Conservation (phyloP, 495 filamentous ascomycete species). For the Daldinia caldariorum region DNA sequence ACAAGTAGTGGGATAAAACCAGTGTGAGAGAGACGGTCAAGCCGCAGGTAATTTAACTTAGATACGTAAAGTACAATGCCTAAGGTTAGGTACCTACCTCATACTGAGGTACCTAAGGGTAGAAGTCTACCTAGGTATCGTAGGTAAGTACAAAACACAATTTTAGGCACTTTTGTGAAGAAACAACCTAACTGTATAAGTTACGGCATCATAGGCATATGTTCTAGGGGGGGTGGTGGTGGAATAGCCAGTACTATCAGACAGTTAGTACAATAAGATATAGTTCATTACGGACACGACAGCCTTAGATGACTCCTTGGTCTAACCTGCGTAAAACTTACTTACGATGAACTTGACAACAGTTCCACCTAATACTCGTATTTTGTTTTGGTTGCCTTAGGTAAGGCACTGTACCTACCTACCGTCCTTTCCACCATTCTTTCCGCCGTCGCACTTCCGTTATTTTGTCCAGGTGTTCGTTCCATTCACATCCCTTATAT, state of each 20-base stretch:
- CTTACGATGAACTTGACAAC: background rate
- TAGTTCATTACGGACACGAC: background rate
- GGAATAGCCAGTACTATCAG: background rate
- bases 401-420: too few species aligned
- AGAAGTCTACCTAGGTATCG: too few species aligned
- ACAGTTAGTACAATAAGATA: too few species aligned
- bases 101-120: too few species aligned
- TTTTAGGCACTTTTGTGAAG: too few species aligned
- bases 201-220: background rate
- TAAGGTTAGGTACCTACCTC: too few species aligned
- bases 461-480: background rate
- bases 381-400: background rate
- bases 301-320: background rate
- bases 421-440: too few species aligned
- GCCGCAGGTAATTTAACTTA: too few species aligned
- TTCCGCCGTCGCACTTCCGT: background rate
- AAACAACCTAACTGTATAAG: background rate
- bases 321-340: background rate
- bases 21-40: too few species aligned
- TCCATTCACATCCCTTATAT: background rate
- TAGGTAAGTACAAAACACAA: too few species aligned
- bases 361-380: background rate
- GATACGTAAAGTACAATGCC: too few species aligned
- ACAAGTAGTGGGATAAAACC: too few species aligned
- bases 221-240: background rate